These are phyloP conservation scores for Hordeum marinum DNA, from an alignment of 176 grass and related monocot genomes.

Conservation along the genomic window DNA sequence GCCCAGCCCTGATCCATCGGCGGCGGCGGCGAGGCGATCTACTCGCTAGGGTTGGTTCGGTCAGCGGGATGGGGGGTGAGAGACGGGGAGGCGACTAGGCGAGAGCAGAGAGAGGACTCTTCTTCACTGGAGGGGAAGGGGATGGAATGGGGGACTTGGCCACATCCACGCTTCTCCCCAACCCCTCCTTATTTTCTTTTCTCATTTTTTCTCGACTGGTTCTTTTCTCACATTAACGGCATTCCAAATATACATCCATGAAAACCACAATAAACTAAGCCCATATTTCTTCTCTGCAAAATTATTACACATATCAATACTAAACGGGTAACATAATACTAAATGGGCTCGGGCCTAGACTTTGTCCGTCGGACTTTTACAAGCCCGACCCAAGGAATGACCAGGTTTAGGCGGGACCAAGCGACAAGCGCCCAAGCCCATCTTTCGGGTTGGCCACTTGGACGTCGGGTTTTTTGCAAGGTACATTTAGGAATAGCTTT, in stretches of 20 bases:
- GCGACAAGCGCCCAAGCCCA: no score
- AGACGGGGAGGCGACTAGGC: not conserved
- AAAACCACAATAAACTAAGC: no score
- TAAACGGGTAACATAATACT: no score
- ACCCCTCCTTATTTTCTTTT: not conserved
- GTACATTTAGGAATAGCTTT: not conserved
- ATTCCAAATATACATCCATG: not conserved
- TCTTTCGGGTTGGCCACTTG: no score
- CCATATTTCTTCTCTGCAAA: not conserved
- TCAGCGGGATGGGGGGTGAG: no score
- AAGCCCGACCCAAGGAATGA: no score
- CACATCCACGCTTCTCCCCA: not conserved
- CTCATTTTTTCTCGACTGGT: not conserved
- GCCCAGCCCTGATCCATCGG: slow-evolving; percentile 49
- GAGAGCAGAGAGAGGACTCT: not conserved
- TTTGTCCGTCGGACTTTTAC: no score
- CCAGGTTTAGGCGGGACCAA: no score
- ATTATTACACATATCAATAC: not conserved
- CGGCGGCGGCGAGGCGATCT: not conserved
- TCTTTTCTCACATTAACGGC: not conserved
- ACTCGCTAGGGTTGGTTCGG: no score
- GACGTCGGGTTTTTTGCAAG: not conserved
- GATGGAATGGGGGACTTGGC: not conserved
- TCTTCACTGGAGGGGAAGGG: no score
- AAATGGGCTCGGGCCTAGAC: no score